Evolutionary conservation across 2,329 filamentous ascomycete species (phyloP).

Genomic region (Calonectria hawksworthii): DNA sequence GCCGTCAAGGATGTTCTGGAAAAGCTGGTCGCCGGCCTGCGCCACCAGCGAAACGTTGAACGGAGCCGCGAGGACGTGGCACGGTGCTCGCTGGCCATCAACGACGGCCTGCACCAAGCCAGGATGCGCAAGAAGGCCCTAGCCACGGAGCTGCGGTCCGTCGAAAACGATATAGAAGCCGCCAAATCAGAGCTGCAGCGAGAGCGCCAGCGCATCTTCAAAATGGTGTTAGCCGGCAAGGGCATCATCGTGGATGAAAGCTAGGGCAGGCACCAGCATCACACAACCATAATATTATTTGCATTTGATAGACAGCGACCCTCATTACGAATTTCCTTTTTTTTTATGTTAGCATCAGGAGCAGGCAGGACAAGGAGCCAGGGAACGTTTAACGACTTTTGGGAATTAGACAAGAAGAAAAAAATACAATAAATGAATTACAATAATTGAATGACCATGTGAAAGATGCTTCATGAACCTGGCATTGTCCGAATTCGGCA

Average conservation of each 20-base stretch:
- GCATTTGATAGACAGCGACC: slow-evolving; percentile 5
- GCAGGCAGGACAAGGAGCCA: neutral
- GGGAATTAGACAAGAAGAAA: neutral
- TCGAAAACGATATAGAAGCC: slow-evolving; percentile 48
- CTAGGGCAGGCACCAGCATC: neutral
- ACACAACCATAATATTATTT: neutral
- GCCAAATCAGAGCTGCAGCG: slow-evolving; percentile 58
- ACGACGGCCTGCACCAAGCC: slow-evolving; percentile 49
- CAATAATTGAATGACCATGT: neutral
- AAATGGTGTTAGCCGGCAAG: slow-evolving; percentile 31
- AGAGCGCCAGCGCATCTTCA: slow-evolving; percentile 56
- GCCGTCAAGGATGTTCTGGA: neutral
- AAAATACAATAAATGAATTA: neutral
- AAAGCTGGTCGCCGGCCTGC: slow-evolving; percentile 59
- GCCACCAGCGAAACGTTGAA: slow-evolving; percentile 67
- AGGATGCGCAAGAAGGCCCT: slow-evolving; percentile 47
- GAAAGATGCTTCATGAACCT: neutral
- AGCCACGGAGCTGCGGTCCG: slow-evolving; percentile 48
- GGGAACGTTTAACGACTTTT: neutral
- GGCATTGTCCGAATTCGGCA: neutral
- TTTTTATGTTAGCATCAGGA: neutral
- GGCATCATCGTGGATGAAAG: neutral
- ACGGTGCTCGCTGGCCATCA: slow-evolving; percentile 50
- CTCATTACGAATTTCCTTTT: neutral
- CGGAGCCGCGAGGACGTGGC: slow-evolving; percentile 54